Evolutionary conservation across 2,329 filamentous ascomycete genomes (phyloP).

Genomic region (Fusarium multiceps): DNA sequence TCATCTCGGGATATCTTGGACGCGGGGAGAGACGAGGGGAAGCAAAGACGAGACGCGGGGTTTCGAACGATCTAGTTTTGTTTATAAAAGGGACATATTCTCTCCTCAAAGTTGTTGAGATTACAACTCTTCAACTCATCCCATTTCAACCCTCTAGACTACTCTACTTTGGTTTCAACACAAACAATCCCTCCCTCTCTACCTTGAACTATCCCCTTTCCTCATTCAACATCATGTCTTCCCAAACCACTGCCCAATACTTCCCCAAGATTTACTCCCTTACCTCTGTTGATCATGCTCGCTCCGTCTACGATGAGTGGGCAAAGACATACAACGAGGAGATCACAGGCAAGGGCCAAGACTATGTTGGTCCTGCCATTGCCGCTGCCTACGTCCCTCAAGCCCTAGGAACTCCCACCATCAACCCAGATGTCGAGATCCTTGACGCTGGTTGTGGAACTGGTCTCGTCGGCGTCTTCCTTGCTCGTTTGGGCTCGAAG

Average conservation of each 20-base stretch:
- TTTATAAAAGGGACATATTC: constrained; percentile 30
- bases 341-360: constrained; percentile 51
- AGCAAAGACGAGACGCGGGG: constrained; percentile 26
- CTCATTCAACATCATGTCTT: constrained; percentile 36
- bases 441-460: constrained; percentile 69
- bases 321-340: constrained; percentile 51
- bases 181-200: constrained; percentile 8
- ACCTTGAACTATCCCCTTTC: neutral
- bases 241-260: constrained; percentile 36
- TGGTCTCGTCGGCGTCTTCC: constrained; percentile 62
- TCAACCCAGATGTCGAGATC: constrained; percentile 49
- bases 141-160: constrained; percentile 5
- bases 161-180: constrained; percentile 20
- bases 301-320: constrained; percentile 53
- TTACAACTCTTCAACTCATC: constrained; percentile 15
- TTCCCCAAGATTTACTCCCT: constrained; percentile 46
- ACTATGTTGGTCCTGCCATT: constrained; percentile 56
- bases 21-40: constrained; percentile 30
- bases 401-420: constrained; percentile 41
- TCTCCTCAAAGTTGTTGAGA: constrained; percentile 24
- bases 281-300: constrained; percentile 42
- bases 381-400: constrained; percentile 52
- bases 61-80: neutral
- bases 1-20: constrained; percentile 34
- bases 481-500: constrained; percentile 56